These are phyloP conservation scores for Tetrahymena borealis DNA, from an alignment of 73 alveolate species.

Conservation along the genomic window DNA sequence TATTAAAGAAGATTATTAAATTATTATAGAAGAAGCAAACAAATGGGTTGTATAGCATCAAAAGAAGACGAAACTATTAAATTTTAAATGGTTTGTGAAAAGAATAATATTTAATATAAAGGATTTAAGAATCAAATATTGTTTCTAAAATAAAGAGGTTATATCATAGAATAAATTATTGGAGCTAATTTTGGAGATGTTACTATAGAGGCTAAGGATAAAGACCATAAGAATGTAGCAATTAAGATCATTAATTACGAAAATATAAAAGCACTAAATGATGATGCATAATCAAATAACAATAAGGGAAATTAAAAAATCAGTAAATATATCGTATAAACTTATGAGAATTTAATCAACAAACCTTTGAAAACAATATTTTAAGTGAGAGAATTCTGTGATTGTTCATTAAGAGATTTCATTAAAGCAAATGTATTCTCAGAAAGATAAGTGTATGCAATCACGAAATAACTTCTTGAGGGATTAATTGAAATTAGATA, in stretches of 20 bases:
- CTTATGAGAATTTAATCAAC: neutral
- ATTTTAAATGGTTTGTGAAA: neutral
- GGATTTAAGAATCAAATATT: neutral
- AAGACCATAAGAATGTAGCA: neutral
- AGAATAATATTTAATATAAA: neutral
- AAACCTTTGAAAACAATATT: neutral
- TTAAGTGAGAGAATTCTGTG: neutral
- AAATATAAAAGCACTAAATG: neutral
- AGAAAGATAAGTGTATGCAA: neutral
- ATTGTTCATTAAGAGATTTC: neutral
- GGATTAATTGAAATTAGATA: neutral
- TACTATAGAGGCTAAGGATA: neutral
- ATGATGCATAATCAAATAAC: neutral
- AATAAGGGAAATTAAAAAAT: neutral
- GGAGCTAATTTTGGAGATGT: neutral
- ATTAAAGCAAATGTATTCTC: neutral
- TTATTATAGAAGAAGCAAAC: neutral
- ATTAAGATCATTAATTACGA: neutral
- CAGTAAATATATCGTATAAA: neutral
- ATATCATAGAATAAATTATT: neutral
- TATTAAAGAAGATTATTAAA: too few species aligned
- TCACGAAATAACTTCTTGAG: neutral
- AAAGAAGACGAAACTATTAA: neutral
- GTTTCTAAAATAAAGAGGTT: neutral
- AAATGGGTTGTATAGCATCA: neutral